Conservation (phyloP, 2,329 filamentous ascomycete species). For the Aspergillus spinulosporus region DNA sequence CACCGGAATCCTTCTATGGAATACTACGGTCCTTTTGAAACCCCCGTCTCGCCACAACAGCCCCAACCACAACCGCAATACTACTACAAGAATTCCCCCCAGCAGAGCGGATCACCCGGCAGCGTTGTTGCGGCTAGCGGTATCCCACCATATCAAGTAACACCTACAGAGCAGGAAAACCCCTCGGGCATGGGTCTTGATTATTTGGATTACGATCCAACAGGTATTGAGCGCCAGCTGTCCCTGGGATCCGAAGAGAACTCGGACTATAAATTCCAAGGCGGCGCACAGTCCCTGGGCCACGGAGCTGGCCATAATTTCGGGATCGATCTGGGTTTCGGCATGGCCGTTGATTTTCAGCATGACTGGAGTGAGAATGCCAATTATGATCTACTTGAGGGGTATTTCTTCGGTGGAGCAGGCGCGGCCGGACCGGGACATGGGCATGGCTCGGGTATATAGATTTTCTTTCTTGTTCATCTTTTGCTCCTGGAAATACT, state of each 20-base stretch:
- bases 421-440: slow-evolving; percentile 41
- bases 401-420: slow-evolving; percentile 57
- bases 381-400: slow-evolving; percentile 54
- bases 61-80: slow-evolving; percentile 32
- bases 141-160: slow-evolving; percentile 25
- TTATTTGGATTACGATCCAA: slow-evolving; percentile 55
- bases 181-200: slow-evolving; percentile 52
- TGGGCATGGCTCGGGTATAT: slow-evolving; percentile 27
- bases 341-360: slow-evolving; percentile 48
- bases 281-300: slow-evolving; percentile 33
- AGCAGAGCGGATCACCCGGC: slow-evolving; percentile 35
- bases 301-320: slow-evolving; percentile 39
- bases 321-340: slow-evolving; percentile 47
- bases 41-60: slow-evolving; percentile 34
- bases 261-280: slow-evolving; percentile 30
- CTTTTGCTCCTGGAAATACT: neutral
- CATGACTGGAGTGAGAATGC: slow-evolving; percentile 52
- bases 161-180: slow-evolving; percentile 25
- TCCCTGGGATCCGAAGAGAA: slow-evolving; percentile 31
- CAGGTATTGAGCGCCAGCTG: slow-evolving; percentile 31
- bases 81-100: slow-evolving; percentile 37
- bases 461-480: neutral
- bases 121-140: slow-evolving; percentile 27
- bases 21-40: slow-evolving; percentile 38
- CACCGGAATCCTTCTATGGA: slow-evolving; percentile 35